Evolutionary conservation across 495 filamentous ascomycete genomes (phyloP).

Genomic region (Polyplosphaeria fusca): DNA sequence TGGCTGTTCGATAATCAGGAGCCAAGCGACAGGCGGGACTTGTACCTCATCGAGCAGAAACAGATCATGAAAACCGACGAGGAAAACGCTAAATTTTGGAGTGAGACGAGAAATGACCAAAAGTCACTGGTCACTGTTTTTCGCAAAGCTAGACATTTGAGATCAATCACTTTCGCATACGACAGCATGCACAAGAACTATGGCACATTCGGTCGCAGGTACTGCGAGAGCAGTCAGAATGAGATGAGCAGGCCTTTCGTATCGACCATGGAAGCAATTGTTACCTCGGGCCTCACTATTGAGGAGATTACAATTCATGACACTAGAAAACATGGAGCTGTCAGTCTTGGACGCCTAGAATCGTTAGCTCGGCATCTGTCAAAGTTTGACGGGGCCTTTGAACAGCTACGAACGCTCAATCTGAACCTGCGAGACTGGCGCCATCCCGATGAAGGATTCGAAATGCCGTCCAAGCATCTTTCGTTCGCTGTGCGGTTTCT

Average conservation of each 20-base stretch:
- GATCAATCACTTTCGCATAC: conserved; percentile 18
- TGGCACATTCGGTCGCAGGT: conserved; percentile 3
- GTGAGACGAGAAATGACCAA: conserved; percentile 16
- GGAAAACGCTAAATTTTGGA: conserved; percentile 3
- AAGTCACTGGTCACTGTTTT: conserved; percentile 12
- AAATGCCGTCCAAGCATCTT: background rate
- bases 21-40: background rate
- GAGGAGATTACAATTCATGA: background rate
- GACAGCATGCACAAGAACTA: conserved; percentile 11
- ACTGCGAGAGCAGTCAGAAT: conserved; percentile 28
- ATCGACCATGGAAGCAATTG: conserved; percentile 19
- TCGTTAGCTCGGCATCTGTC: conserved; percentile 7
- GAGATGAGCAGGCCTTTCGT: conserved; percentile 29
- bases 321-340: conserved; percentile 7
- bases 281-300: conserved; percentile 10
- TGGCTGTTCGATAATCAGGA: background rate
- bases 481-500: conserved; percentile 19
- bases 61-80: background rate
- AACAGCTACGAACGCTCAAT: conserved; percentile 2
- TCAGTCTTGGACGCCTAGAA: conserved; percentile 23
- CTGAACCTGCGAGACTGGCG: conserved; percentile 25
- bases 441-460: conserved; percentile 17
- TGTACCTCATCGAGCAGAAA: background rate
- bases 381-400: conserved; percentile 6
- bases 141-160: background rate